Evolutionary conservation across 140 eudicot genomes (phyloP), one percentile per base, ranked within the genome.

Genomic region (Anethum foeniculum): DNA sequence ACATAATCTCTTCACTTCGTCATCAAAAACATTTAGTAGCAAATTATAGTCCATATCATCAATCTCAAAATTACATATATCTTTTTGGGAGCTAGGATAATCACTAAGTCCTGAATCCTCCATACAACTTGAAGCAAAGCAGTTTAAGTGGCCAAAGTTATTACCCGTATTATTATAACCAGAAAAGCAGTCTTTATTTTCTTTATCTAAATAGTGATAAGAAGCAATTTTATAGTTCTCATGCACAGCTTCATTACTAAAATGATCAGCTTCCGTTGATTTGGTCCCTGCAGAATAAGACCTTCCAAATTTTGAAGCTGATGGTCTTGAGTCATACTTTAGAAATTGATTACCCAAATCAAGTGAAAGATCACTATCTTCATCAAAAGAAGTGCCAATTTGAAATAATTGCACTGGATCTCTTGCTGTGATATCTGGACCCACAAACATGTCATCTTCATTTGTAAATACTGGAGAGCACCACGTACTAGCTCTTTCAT

Each of bases 1-100:
- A 76, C 80, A n/a, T 23, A 78, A 28, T 85, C 85, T 58, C 34
- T 84, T 86, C 75, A 75, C 71, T 82, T 85, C 88, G 76, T 77
- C 79, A 62, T 52, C 85, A 69, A 77, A 81, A 77, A 60, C 75
- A 44, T 77, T 76, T 52, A 82, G 83, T 30, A 72, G 75, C 75
- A 83, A 77, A 75, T 48, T 43, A 75, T 27, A 46, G 23, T 44
- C 62, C 27, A 83, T n/a, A 80, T 81, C 34, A 76, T 78, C 80
- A 43, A 49, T 79, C 14, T 36, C 39, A 76, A 81, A 78, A 73
- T 82, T 68, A 51, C 39, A 47, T 41, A 34, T 48, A 38, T 86
- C 87, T 80, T 76, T 69, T 49, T 79, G 64, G 80, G 64, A 60
- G 80, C 80, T 48, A 84, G 77, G 74, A 78, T 56, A 62, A 48